Conservation (phyloP, 2,329 filamentous ascomycete species). For the Emmonsiellopsis sp. region DNA sequence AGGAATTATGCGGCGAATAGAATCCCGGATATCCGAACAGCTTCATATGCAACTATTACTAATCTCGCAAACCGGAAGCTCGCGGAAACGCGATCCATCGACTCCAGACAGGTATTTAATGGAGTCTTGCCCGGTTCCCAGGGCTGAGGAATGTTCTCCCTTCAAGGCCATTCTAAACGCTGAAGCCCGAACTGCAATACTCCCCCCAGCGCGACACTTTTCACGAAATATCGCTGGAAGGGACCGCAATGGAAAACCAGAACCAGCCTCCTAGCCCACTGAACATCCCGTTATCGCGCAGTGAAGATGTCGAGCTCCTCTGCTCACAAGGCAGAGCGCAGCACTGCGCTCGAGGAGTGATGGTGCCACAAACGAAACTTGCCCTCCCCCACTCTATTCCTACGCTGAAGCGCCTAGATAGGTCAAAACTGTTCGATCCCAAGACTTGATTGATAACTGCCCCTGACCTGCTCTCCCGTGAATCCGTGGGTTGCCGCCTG, state of each 20-base stretch:
- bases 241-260: background rate
- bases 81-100: background rate
- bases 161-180: background rate
- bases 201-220: background rate
- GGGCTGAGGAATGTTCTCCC: background rate
- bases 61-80: background rate
- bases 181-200: background rate
- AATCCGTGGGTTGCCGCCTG: background rate
- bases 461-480: too few species aligned
- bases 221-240: background rate
- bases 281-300: too few species aligned
- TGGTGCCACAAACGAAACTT: background rate
- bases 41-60: background rate
- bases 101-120: background rate
- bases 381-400: background rate
- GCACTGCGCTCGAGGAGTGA: background rate
- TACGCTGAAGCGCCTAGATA: too few species aligned
- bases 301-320: background rate
- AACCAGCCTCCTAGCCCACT: background rate
- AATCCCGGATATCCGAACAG: background rate
- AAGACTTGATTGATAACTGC: background rate
- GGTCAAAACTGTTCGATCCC: background rate
- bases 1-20: background rate
- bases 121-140: background rate
- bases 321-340: background rate